phyloP scores from a whole-genome alignment of 2,329 filamentous ascomycete genomes.

The Penicillium sp. region DNA sequence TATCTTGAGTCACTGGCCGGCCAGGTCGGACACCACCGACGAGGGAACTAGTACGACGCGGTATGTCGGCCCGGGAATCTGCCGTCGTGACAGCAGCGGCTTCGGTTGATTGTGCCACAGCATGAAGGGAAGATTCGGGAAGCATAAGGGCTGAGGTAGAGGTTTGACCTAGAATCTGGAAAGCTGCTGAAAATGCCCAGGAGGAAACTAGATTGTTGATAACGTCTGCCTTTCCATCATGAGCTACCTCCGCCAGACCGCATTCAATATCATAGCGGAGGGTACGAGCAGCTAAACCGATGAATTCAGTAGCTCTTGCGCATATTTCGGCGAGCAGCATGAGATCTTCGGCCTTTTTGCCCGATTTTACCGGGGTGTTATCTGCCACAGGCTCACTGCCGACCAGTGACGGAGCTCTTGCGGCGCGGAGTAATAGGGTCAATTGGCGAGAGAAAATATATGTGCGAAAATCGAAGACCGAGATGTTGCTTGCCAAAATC shows the following conservation, averaged over 20 bases:
- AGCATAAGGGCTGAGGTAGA: conserved; percentile 37
- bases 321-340: conserved; percentile 82
- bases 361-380: conserved; percentile 51
- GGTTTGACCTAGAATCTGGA: conserved; percentile 46
- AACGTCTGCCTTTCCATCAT: conserved; percentile 34
- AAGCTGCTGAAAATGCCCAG: conserved; percentile 47
- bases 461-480: conserved; percentile 88
- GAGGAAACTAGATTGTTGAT: conserved; percentile 50
- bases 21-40: conserved; percentile 22
- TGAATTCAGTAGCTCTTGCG: conserved; percentile 76
- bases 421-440: conserved; percentile 74
- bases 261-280: conserved; percentile 74
- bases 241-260: conserved; percentile 52
- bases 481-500: conserved; percentile 92
- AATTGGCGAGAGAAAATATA: conserved; percentile 93
- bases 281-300: conserved; percentile 74
- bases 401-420: conserved; percentile 56
- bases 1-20: conserved; percentile 32
- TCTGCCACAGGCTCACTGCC: conserved; percentile 28
- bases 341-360: conserved; percentile 69
- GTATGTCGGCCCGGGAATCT: conserved; percentile 32
- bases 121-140: conserved; percentile 38
- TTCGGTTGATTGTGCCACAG: conserved; percentile 26
- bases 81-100: conserved; percentile 18
- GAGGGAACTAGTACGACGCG: conserved; percentile 43